Conservation (phyloP, 208 protist genomes). For the Leishmania amazonensis region DNA sequence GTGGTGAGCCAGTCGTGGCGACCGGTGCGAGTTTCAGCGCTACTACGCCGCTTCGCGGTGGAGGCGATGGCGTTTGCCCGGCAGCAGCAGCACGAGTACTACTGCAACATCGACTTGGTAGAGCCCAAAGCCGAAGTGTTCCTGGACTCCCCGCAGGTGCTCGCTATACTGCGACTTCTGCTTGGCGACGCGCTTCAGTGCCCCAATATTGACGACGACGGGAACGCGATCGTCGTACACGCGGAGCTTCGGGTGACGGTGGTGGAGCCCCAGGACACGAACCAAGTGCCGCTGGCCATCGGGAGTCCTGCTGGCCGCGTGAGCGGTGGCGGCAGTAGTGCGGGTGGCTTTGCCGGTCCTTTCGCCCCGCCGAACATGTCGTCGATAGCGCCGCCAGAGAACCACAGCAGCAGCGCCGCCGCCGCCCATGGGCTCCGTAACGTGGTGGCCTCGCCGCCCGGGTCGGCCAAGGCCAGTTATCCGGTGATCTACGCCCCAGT, state of each 20-base stretch:
- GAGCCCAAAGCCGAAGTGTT: conserved; percentile 71
- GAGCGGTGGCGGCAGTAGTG: neutral
- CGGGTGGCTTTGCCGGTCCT: neutral
- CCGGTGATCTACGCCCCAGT: neutral
- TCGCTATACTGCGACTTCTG: conserved; percentile 51
- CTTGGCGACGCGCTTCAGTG: conserved; percentile 39
- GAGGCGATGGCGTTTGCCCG: conserved; percentile 43
- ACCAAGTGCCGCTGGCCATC: conserved; percentile 4
- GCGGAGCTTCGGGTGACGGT: conserved; percentile 52
- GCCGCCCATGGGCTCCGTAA: neutral
- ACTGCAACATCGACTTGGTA: conserved; percentile 58
- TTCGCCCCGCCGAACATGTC: neutral
- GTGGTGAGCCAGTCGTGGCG: conserved; percentile 72
- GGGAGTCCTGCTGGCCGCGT: conserved; percentile 2
- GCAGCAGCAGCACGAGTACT: conserved; percentile 37
- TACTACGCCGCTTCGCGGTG: conserved; percentile 58
- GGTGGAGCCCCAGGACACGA: conserved; percentile 40
- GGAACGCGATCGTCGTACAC: conserved; percentile 26
- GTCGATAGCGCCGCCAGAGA: neutral
- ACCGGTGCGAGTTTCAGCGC: conserved; percentile 53
- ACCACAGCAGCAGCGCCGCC: neutral
- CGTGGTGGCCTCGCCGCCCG: neutral
- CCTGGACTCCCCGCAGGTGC: conserved; percentile 65
- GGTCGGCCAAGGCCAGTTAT: neutral
- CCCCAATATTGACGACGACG: conserved; percentile 12